Evolutionary conservation across 2,329 filamentous ascomycete species (phyloP), one percentile per base, ranked within the genome.

Genomic region (Waltergamsia citrina): DNA sequence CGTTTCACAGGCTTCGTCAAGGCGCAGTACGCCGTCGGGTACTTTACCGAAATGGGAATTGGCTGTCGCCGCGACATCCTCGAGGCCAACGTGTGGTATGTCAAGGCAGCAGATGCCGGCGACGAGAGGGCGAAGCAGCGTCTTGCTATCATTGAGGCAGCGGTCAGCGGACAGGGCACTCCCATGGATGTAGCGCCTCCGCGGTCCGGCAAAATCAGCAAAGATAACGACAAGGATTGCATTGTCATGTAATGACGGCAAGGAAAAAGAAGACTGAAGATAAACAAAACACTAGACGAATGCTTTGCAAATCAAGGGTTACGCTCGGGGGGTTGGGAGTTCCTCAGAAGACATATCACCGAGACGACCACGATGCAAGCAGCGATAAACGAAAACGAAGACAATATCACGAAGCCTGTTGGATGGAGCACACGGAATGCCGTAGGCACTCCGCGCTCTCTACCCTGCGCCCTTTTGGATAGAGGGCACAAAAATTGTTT

Each of bases 11-110:
- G 76, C 32, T 73, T 67, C 39, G 69, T 73, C 41, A 78, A 77
- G 47, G 92, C 92, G n/a, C 78, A 95, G 54, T 98, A 96, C 48
- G 86, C 92, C 0, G 77, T 94, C 16, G 92, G 87, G 29, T 96
- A 95, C 60, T 98, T 98, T 55, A 95, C 88, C 5, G 92, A 98
- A 57, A 94, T 93, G 85, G 92, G 92, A 41, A 95, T 98, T 47
- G 92, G 92, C 32, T 95, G 87, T 56, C 83, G 87, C 24, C 79
- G 86, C 32, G 92, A 98, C 54, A 79, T 90, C n/a, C 72, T 98
- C 28, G 88, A 95, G 57, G 90, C 92, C 45, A 98, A 98, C 51
- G 85, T 94, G 21, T 96, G 88, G 90, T 98, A 98, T 54, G 90
- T 98, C 45, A 85, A 85, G 57, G 92, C 92, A 5, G 90, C 92